Percentiles rank a stretch among this genome's conserved stretches.
These are phyloP conservation scores for Suillus plorans DNA, from an alignment of 768 basidiomycete species.

Conservation along the genomic window DNA sequence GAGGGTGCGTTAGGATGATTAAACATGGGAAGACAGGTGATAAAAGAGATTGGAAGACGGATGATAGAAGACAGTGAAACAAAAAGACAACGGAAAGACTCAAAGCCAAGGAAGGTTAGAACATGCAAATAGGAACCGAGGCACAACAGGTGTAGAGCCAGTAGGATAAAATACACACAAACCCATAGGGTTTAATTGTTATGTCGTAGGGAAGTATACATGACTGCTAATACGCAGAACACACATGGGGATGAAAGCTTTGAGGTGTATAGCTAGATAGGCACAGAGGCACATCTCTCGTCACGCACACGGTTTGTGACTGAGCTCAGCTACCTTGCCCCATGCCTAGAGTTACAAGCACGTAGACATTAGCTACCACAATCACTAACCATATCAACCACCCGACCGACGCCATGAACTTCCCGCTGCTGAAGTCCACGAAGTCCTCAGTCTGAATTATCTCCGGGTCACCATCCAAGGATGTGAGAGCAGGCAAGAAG, in stretches of 20 bases:
- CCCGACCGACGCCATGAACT: constrained; percentile 49
- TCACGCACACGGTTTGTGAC: background rate
- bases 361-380: constrained; percentile 73
- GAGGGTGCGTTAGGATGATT: too few relatives aligned
- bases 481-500: background rate
- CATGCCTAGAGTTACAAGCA: constrained; percentile 57
- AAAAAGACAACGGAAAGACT: too few relatives aligned
- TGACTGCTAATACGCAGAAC: background rate
- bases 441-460: constrained; percentile 30
- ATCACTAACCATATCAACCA: constrained; percentile 64
- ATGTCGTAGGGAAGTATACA: background rate
- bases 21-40: too few relatives aligned
- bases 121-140: too few relatives aligned
- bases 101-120: too few relatives aligned
- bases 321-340: constrained; percentile 28
- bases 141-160: too few relatives aligned
- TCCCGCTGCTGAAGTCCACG: constrained; percentile 67
- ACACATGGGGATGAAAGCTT: background rate
- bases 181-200: background rate
- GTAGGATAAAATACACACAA: background rate
- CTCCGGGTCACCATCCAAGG: constrained; percentile 5
- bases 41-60: too few relatives aligned
- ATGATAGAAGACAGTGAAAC: too few relatives aligned
- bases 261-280: background rate
- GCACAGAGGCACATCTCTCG: background rate